These are phyloP conservation scores for Leccinum ochraceum DNA, from an alignment of 768 basidiomycete genomes.

Conservation along the genomic window DNA sequence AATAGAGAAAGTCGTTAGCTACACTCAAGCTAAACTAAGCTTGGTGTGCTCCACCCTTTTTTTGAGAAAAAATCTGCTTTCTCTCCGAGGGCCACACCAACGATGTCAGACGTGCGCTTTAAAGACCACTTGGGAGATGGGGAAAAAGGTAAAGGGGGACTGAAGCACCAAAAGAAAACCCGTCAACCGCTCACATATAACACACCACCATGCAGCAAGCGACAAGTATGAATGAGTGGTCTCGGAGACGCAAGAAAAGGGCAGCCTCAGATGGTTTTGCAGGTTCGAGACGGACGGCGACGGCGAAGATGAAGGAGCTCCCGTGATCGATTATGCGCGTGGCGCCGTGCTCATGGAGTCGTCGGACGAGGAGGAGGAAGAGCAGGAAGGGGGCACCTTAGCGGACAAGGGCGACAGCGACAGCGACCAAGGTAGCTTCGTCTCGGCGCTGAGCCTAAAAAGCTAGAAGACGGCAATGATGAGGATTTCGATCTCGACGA, in stretches of 20 bases:
- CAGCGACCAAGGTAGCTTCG: slow-evolving; percentile 47
- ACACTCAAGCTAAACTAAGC: neutral
- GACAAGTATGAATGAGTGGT: slow-evolving; percentile 89
- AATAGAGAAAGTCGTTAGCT: neutral
- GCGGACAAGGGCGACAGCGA: slow-evolving; percentile 47
- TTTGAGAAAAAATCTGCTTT: no score
- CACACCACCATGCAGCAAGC: slow-evolving; percentile 38
- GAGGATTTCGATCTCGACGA: slow-evolving; percentile 70
- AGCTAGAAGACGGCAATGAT: slow-evolving; percentile 2
- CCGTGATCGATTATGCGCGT: slow-evolving; percentile 77
- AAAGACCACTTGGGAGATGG: slow-evolving; percentile 68
- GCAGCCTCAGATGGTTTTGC: slow-evolving; percentile 80
- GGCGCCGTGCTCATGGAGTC: slow-evolving; percentile 88
- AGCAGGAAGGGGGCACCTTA: neutral
- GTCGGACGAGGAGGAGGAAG: slow-evolving; percentile 62
- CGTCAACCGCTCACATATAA: neutral
- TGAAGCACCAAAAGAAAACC: slow-evolving; percentile 9
- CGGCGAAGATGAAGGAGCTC: slow-evolving; percentile 17
- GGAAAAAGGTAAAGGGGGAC: slow-evolving; percentile 38
- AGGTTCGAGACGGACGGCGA: slow-evolving; percentile 51
- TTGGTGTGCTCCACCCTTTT: neutral
- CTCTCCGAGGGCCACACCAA: neutral
- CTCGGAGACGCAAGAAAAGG: slow-evolving; percentile 66
- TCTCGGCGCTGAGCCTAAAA: slow-evolving; percentile 39
- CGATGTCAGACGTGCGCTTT: slow-evolving; percentile 84